Conservation (phyloP, 106 monocot genomes). For the Dioscorea zingiberensis region DNA sequence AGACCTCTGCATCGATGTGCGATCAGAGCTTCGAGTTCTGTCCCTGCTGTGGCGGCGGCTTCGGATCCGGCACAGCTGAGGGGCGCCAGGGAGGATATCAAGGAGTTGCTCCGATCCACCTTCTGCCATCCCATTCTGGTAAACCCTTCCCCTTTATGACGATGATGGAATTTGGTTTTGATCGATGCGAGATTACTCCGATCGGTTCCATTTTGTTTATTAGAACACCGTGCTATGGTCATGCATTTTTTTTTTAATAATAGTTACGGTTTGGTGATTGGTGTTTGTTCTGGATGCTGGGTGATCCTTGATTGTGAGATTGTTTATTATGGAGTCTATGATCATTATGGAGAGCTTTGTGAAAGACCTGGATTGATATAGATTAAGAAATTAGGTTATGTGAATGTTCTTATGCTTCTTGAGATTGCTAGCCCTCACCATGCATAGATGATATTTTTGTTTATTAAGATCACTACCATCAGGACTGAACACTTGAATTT, state of each 20-base stretch:
- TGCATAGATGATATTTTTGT: too few relatives aligned
- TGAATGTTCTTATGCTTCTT: too few relatives aligned
- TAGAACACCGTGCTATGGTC: too few relatives aligned
- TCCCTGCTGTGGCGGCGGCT: conserved; percentile 24
- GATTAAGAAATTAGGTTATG: too few relatives aligned
- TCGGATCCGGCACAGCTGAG: conserved; percentile 68
- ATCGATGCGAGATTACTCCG: not conserved
- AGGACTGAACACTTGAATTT: too few relatives aligned
- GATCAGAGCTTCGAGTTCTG: not conserved
- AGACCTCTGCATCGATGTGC: too few relatives aligned
- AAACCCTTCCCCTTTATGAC: not conserved
- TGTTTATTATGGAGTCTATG: too few relatives aligned
- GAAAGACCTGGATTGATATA: too few relatives aligned
- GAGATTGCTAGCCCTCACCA: too few relatives aligned
- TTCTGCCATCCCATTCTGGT: conserved; percentile 89
- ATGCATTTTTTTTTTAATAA: too few relatives aligned
- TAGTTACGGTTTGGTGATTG: not conserved
- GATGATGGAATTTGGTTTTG: not conserved
- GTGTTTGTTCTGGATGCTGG: not conserved
- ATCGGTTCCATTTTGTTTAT: not conserved
- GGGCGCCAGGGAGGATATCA: conserved; percentile 84
- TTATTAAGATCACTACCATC: too few relatives aligned
- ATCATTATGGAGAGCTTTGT: too few relatives aligned
- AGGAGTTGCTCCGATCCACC: conserved; percentile 56
- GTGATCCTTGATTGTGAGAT: not conserved